Percentiles rank a stretch among this genome's conserved stretches.
Evolutionary conservation across 2,329 filamentous ascomycete species (phyloP).

Genomic region (Elsinoe australis): DNA sequence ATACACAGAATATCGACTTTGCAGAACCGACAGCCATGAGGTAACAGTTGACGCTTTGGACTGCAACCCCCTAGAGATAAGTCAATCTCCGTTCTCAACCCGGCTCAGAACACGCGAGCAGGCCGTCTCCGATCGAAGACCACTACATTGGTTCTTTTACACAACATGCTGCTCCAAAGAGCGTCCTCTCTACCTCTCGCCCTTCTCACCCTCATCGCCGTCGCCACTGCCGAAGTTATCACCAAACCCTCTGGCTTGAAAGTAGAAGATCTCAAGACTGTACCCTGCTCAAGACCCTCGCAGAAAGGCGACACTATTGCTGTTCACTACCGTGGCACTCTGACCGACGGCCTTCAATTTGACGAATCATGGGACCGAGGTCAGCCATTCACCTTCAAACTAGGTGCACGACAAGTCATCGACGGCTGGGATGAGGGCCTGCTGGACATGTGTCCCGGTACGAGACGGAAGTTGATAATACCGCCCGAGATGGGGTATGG

Average conservation of each 20-base stretch:
- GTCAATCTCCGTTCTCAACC: no score
- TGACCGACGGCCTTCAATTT: slow-evolving; percentile 65
- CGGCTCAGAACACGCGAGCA: no score
- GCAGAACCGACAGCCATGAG: no score
- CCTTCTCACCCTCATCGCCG: not conserved
- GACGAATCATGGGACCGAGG: slow-evolving; percentile 76
- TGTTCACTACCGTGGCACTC: slow-evolving; percentile 45
- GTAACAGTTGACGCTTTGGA: no score
- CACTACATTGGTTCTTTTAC: not conserved
- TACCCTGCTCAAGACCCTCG: slow-evolving; percentile 39
- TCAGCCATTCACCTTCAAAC: slow-evolving; percentile 65
- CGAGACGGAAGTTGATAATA: slow-evolving; percentile 81
- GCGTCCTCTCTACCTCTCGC: no score
- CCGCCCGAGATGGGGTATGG: slow-evolving; percentile 84
- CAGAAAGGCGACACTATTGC: slow-evolving; percentile 40
- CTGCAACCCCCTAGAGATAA: no score
- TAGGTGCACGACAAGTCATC: slow-evolving; percentile 80
- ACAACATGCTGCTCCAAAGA: not conserved
- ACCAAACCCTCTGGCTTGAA: slow-evolving; percentile 23
- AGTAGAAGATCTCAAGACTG: slow-evolving; percentile 38
- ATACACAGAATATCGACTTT: no score
- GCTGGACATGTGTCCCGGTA: slow-evolving; percentile 88
- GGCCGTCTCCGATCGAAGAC: not conserved
- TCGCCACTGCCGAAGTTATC: slow-evolving; percentile 2
- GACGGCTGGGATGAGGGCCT: slow-evolving; percentile 91